Percentiles rank a stretch among this genome's conserved stretches.
Evolutionary conservation across 805 yeast species (phyloP).

Genomic region (Torulaspora franciscae): DNA sequence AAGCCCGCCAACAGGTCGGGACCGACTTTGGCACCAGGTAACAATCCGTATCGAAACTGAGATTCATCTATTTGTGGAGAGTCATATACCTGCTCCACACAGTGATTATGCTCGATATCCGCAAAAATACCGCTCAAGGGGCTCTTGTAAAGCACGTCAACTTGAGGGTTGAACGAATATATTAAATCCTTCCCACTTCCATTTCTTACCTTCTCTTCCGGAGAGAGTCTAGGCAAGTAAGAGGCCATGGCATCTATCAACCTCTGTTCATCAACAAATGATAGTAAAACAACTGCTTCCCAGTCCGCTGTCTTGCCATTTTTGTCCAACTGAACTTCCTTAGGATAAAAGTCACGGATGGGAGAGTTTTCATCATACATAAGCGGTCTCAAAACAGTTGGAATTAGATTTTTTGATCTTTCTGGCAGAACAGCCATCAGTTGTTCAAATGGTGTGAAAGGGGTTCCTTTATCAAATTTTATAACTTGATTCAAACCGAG

Average conservation of each 20-base stretch:
- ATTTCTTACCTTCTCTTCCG: conserved; percentile 73
- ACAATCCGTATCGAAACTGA: conserved; percentile 50
- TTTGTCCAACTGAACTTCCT: conserved; percentile 78
- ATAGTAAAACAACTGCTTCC: conserved; percentile 93
- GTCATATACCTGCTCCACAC: conserved; percentile 56
- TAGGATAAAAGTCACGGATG: conserved; percentile 85
- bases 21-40: conserved; percentile 65
- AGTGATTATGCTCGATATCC: conserved; percentile 74
- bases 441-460: conserved; percentile 91
- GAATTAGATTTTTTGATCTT: conserved; percentile 76
- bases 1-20: conserved; percentile 78
- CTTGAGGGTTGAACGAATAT: conserved; percentile 74
- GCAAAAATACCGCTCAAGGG: conserved; percentile 73
- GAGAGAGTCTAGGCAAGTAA: conserved; percentile 51
- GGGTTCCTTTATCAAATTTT: conserved; percentile 62
- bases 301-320: conserved; percentile 95
- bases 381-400: conserved; percentile 66
- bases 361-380: conserved; percentile 87
- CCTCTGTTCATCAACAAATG: conserved; percentile 83
- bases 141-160: conserved; percentile 58
- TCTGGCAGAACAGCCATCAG: conserved; percentile 97
- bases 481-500: conserved; percentile 64
- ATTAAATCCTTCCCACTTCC: conserved; percentile 63
- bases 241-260: conserved; percentile 70
- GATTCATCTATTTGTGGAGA: conserved; percentile 45